Evolutionary conservation across 75 land plant species (phyloP), one percentile per base, ranked within the genome.

Genomic region (Pinus tabuliformis): DNA sequence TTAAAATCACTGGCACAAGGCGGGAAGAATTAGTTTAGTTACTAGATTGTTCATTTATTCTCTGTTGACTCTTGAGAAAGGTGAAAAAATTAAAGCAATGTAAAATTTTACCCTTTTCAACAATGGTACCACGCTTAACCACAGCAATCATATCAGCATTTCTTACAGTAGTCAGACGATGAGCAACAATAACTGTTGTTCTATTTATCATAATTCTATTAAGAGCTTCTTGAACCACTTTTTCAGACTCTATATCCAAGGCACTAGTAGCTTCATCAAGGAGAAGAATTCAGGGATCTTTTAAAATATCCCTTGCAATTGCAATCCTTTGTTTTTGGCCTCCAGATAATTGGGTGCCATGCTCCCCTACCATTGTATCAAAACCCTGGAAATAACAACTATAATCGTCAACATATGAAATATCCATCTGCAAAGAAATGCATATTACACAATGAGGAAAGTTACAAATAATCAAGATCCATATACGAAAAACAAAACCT

Each of bases 251-350:
- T 2, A 86, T 83, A 87, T 93, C 96, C 64, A 93, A 75, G 2
- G 96, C 93, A 77, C 96, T 93, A 59, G 93, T 93, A 15, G 96
- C 96, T 80, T 93, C 96, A 81, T 93, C 96, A 18, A 93, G 86
- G 24, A 93, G 89, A 11, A 93, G 83, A 22, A 93, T 91, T 59
- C 72, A 75, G 1, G 96, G 96, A 70, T 93, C 85, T 81, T 89
- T 93, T 60, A 93, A 66, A 37, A 93, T 91, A 21, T 93, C 94
- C 36, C 94, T 79, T 37, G 96, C 89, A 59, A 93, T 93, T 49
- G 96, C 96, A 65, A 93, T 81, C 66, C 96, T 86, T 77, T 93
- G 96, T 73, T 93, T 93, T 56, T 93, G 96, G 45, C 96, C 96
- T 58, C 96, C 94, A 33, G 94, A 93, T 37, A 93, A 76, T 56